Percentiles rank a stretch among this genome's conserved stretches.
These are phyloP conservation scores for Fraxinus sp. DNA, from an alignment of 305 asterid genomes.

Conservation along the genomic window DNA sequence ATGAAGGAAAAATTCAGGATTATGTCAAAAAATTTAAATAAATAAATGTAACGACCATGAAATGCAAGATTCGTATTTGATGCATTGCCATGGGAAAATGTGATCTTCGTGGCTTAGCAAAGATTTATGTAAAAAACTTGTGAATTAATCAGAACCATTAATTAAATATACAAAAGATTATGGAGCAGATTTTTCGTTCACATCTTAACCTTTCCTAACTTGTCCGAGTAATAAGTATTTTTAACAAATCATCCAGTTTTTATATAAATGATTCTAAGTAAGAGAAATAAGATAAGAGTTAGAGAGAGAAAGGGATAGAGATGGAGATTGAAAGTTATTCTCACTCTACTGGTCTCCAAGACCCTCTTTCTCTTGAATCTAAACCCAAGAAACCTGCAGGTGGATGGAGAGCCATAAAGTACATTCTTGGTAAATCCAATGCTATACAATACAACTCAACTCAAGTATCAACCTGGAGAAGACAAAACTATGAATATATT, in stretches of 20 bases:
- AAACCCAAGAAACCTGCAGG: constrained; percentile 37
- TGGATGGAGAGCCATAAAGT: constrained; percentile 76
- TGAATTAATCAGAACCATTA: not conserved
- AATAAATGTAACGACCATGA: not conserved
- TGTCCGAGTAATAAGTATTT: not conserved
- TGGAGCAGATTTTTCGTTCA: not conserved
- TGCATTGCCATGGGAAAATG: not conserved
- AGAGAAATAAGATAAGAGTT: not conserved
- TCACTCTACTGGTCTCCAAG: constrained; percentile 17
- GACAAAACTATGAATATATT: not conserved
- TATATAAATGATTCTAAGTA: not conserved
- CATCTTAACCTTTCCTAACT: not conserved
- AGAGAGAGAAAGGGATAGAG: constrained; percentile 17
- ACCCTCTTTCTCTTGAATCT: constrained; percentile 26
- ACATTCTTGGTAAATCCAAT: constrained; percentile 57
- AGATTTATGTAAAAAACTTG: not conserved
- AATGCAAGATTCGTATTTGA: not conserved
- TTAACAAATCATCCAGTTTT: not conserved
- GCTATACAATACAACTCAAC: not conserved
- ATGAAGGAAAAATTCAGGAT: not conserved
- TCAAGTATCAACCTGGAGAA: not conserved
- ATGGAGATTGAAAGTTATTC: constrained; percentile 32
- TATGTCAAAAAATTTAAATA: not conserved
- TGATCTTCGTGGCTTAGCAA: not conserved
- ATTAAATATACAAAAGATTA: not conserved